Base-by-base conservation (phyloP, 2,329 filamentous ascomycete species). In the Amylocarpus encephaloides region DNA sequence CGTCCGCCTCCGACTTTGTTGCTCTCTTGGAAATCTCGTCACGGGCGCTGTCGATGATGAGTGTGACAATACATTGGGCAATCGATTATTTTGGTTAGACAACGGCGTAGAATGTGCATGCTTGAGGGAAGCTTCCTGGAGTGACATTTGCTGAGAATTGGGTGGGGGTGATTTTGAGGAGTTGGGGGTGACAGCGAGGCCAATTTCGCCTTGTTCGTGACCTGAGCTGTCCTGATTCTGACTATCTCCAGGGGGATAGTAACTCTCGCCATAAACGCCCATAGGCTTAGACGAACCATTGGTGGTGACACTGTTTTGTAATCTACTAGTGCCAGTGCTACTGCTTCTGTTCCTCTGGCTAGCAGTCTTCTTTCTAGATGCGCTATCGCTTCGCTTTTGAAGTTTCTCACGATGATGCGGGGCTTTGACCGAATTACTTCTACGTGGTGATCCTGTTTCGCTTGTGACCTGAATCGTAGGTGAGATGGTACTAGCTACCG, bases 391-490 rank as follows among this genome's bases (percentile, higher is more conserved):
- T 46, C 67, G 64, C 43, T 66, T 69, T 32, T 67, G 63, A 7
- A 68, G 49, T 40, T 66, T 69, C 29, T 68, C 65, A 35, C 66
- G 62, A 48, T 61, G 61, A 51, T 67, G 68, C 45, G 64, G 59
- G 54, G 57, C 53, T 43, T 53, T 59, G 19, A 35, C 38, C 2
- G 44, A 49, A 49, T 53, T 53, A 19, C 49, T 46, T n/a, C 55
- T 53, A 40, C 57, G 47, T 66, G 48, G 56, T 62, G 58, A 67
- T 49, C 70, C 78, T 59, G 69, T 77, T 49, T 88, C 86, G 51
- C 80, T 79, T 0, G 83, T 93, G 22, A 94, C 77, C 50, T 93
- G 86, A 53, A 94, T 91, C 1, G 82, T 76, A 1, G 89, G 88
- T 30, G 83, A 62, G 10, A 35, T 45, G 10, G 46, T 50, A 38